Percentiles rank a stretch among this genome's conserved stretches.
These are phyloP conservation scores for Penicillium sp. DNA, from an alignment of 2,329 filamentous ascomycete genomes.

Conservation along the genomic window DNA sequence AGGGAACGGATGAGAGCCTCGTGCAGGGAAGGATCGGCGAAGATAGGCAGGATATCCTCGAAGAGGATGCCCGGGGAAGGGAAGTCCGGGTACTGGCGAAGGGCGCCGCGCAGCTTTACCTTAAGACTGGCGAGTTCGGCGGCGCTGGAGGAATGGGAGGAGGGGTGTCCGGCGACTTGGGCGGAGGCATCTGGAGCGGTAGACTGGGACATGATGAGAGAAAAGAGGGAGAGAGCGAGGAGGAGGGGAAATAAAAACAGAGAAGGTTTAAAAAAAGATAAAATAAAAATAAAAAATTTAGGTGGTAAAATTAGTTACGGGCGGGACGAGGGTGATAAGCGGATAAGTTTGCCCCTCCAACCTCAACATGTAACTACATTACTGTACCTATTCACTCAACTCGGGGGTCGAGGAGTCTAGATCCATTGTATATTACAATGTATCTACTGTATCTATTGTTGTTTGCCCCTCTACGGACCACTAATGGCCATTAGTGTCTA, in stretches of 20 bases:
- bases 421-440: too few species aligned
- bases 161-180: conserved; percentile 41
- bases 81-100: conserved; percentile 89
- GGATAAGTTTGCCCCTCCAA: not conserved
- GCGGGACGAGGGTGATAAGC: not conserved
- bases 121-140: conserved; percentile 60
- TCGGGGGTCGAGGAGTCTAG: too few species aligned
- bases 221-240: conserved; percentile 11
- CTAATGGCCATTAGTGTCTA: too few species aligned
- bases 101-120: conserved; percentile 63
- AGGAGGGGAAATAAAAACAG: conserved; percentile 16
- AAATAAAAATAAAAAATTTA: conserved; percentile 9
- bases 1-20: conserved; percentile 74
- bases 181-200: conserved; percentile 38
- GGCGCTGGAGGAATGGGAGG: conserved; percentile 46
- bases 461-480: too few species aligned
- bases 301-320: conserved; percentile 20
- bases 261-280: conserved; percentile 19
- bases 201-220: conserved; percentile 40
- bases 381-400: too few species aligned
- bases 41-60: conserved; percentile 96
- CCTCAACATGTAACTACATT: too few species aligned
- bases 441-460: too few species aligned
- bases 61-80: conserved; percentile 89
- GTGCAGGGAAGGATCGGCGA: conserved; percentile 72